A percentile compares a stretch with the other conserved stretches of the same genome.
phyloP scores from a whole-genome alignment of 2,329 filamentous ascomycete genomes.

The Pestalotiopsis sp. region DNA sequence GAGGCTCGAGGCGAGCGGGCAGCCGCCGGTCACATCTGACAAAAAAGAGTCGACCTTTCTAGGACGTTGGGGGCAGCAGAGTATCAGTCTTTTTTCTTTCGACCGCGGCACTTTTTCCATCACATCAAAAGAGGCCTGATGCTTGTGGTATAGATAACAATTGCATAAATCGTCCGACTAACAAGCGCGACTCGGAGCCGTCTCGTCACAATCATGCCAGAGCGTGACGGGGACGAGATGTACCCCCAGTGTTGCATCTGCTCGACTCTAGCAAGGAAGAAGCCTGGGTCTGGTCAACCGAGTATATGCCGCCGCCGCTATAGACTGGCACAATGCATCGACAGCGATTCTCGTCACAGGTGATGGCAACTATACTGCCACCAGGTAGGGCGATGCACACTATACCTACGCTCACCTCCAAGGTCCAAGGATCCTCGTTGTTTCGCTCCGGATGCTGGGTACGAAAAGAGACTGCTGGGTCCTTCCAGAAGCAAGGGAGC shows the following conservation, averaged over 20 bases:
- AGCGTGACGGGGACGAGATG: neutral
- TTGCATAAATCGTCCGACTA: neutral
- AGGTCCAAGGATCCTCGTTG: neutral
- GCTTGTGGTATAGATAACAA: neutral
- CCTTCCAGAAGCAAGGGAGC: neutral
- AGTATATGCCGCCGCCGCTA: neutral
- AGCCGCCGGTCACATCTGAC: neutral
- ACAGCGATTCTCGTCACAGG: neutral
- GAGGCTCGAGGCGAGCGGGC: neutral
- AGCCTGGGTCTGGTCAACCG: neutral
- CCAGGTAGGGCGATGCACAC: neutral
- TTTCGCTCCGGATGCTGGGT: neutral
- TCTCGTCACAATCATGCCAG: conserved; percentile 10
- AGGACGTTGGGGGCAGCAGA: no score
- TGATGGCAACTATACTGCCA: neutral
- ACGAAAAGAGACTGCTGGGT: neutral
- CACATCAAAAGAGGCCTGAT: neutral
- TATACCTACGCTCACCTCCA: neutral
- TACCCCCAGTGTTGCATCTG: neutral
- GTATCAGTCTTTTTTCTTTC: no score
- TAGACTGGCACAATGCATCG: no score
- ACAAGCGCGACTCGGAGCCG: neutral
- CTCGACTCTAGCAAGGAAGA: neutral
- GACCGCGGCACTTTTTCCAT: neutral
- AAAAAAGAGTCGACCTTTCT: neutral